Base-by-base conservation (phyloP, 768 basidiomycete genomes). In the Termitomyces sp. region DNA sequence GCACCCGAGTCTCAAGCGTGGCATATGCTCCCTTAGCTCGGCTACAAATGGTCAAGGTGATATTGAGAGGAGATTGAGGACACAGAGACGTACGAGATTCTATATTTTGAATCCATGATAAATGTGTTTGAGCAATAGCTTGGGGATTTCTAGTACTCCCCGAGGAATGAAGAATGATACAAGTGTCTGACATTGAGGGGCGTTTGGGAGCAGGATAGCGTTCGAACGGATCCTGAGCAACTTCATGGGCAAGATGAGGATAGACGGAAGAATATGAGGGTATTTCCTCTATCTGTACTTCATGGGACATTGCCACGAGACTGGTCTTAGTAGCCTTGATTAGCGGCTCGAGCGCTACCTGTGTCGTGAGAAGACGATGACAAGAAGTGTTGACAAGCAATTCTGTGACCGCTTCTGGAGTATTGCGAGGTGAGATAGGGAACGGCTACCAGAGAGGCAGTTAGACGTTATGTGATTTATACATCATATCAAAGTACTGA, bases 141-240 rank as follows among this genome's bases (percentile, higher is more conserved):
- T 74, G 73, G 0, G 75, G 73, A 34, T 69, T 66, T 0, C 74
- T 71, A 0, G 75, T 73, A 44, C 74, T 75, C 11, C 75, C 75
- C 0, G 75, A 75, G 0, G 76, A 77, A 51, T 76, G 72, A 1
- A 75, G 43, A 53, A 69, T 70, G 32, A 64, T 49, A 38, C 63
- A 47, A 12, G 68, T 40, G 14, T 61, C 66, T 7, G 69, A 54
- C 1, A 53, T 25, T 6, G 16, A 21, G 0, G 67, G 57, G 27
- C 56, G 59, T 29, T 16, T 21, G 8, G 45, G 57, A 48, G 19
- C 9, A 11, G 35, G 53, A 37, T 61, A 61, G 2, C 7, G 21
- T 12, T 61, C 45, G 34, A 58, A 59, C 6, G 60, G 38, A 51
- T 59, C 46, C 1, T 43, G n/a, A 5, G 21, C 35, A 19, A 3